These are phyloP conservation scores for Blastocrithidia nonstop DNA, from an alignment of 208 protist species.

Conservation along the genomic window DNA sequence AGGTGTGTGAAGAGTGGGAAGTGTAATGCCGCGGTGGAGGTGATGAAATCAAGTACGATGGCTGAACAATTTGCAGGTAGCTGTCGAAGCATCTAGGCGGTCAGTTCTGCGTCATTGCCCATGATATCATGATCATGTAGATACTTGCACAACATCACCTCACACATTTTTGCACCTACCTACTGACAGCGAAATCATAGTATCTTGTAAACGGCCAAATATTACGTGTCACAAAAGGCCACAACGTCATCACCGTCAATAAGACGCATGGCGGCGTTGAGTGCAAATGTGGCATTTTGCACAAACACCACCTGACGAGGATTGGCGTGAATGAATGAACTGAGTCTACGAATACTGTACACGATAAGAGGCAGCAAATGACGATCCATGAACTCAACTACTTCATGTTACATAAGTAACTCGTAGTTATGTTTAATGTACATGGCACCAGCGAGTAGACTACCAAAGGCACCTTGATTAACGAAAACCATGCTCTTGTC, in stretches of 20 bases:
- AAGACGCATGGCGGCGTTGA: constrained; percentile 77
- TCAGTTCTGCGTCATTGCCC: constrained; percentile 41
- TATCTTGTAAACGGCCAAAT: constrained; percentile 86
- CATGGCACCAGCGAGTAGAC: constrained; percentile 37
- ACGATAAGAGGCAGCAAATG: constrained; percentile 75
- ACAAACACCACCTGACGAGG: constrained; percentile 71
- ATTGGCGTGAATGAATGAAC: constrained; percentile 48
- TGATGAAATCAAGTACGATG: constrained; percentile 77
- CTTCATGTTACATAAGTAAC: constrained; percentile 51
- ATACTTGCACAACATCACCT: constrained; percentile 40
- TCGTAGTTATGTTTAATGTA: constrained; percentile 70
- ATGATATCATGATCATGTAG: constrained; percentile 45
- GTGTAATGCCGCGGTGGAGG: constrained; percentile 68
- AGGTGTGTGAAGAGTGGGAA: constrained; percentile 72
- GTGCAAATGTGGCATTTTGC: constrained; percentile 79
- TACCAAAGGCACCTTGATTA: constrained; percentile 89
- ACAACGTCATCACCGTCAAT: constrained; percentile 58
- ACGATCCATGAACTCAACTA: constrained; percentile 79
- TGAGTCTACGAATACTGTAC: constrained; percentile 53
- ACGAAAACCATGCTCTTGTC: constrained; percentile 64
- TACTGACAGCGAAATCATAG: constrained; percentile 65
- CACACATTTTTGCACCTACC: constrained; percentile 41
- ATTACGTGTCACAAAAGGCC: constrained; percentile 67
- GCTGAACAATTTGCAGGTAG: constrained; percentile 59
- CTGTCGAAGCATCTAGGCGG: constrained; percentile 30